Percentiles rank a stretch among this genome's conserved stretches.
Evolutionary conservation across 257 asterid genomes (phyloP).

Genomic region (Jacaranda copaia): DNA sequence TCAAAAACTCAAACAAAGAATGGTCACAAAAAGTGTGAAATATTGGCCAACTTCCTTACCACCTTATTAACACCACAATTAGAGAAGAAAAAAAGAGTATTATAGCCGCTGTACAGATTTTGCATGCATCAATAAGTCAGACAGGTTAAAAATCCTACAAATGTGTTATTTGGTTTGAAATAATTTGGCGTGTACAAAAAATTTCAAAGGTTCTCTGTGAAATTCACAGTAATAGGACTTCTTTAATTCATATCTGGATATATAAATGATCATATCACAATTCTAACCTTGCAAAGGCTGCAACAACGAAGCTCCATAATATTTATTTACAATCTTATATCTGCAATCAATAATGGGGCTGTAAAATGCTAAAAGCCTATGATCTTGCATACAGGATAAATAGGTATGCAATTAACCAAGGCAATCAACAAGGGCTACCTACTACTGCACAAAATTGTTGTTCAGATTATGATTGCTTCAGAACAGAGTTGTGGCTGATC

Average conservation of each 20-base stretch:
- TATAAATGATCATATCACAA: neutral
- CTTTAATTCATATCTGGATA: neutral
- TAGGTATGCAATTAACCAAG: slow-evolving; percentile 8
- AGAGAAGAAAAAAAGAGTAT: too few relatives aligned
- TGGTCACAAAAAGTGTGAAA: too few relatives aligned
- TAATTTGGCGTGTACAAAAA: neutral
- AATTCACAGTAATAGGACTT: neutral
- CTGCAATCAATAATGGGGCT: neutral
- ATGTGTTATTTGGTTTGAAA: too few relatives aligned
- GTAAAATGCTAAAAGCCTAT: slow-evolving; percentile 38
- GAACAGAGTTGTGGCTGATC: slow-evolving; percentile 32
- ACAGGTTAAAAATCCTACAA: too few relatives aligned
- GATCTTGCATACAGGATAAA: slow-evolving; percentile 32
- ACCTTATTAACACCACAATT: too few relatives aligned
- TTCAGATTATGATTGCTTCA: slow-evolving; percentile 39
- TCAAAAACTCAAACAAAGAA: too few relatives aligned
- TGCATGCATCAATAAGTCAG: too few relatives aligned
- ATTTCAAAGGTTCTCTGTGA: neutral
- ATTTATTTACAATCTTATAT: slow-evolving; percentile 35
- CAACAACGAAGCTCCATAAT: slow-evolving; percentile 37
- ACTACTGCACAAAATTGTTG: slow-evolving; percentile 46
- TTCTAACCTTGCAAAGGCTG: slow-evolving; percentile 21
- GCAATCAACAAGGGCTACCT: slow-evolving; percentile 31
- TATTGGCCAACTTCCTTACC: too few relatives aligned
- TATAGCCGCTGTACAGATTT: too few relatives aligned